Percentiles rank a stretch among this genome's conserved stretches.
Conservation (phyloP, 495 filamentous ascomycete genomes). For the Aspergillus campestris region DNA sequence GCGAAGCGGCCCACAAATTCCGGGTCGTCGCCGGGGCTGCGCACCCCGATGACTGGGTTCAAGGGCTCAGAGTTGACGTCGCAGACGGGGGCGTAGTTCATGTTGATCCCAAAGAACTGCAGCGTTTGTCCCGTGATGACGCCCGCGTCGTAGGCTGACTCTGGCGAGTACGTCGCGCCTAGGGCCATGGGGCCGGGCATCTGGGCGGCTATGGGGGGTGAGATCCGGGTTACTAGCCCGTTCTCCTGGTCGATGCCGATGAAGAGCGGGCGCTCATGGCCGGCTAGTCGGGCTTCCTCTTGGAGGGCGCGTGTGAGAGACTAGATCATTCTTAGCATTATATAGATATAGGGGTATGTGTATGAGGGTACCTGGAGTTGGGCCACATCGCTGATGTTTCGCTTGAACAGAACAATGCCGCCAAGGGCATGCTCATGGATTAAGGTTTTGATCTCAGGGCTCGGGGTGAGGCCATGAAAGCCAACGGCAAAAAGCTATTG, state of each 20-base stretch:
- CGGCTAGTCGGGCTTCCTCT: constrained; percentile 30
- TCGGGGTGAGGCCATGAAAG: constrained; percentile 36
- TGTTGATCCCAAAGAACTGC: constrained; percentile 32
- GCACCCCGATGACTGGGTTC: constrained; percentile 37
- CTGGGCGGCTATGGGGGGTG: constrained; percentile 35
- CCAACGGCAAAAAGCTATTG: constrained; percentile 42
- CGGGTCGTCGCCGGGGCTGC: constrained; percentile 34
- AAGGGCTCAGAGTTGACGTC: constrained; percentile 38
- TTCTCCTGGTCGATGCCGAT: constrained; percentile 41
- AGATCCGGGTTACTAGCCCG: constrained; percentile 36
- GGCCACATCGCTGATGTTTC: constrained; percentile 32
- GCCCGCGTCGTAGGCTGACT: constrained; percentile 29
- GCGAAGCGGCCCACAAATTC: constrained; percentile 32
- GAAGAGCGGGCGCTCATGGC: constrained; percentile 32
- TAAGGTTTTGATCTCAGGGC: constrained; percentile 38
- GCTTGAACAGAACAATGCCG: constrained; percentile 38
- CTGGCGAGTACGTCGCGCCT: constrained; percentile 31
- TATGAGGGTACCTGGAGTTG: constrained; percentile 29
- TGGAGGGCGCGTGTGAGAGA: constrained; percentile 30
- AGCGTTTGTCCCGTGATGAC: constrained; percentile 29
- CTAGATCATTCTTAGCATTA: constrained; percentile 6
- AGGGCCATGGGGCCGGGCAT: constrained; percentile 35
- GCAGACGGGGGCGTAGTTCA: constrained; percentile 38
- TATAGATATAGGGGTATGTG: too few relatives aligned
- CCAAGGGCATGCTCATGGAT: constrained; percentile 40